Evolutionary conservation across 2,329 filamentous ascomycete genomes (phyloP).

Genomic region (Penicillium sumatraense): DNA sequence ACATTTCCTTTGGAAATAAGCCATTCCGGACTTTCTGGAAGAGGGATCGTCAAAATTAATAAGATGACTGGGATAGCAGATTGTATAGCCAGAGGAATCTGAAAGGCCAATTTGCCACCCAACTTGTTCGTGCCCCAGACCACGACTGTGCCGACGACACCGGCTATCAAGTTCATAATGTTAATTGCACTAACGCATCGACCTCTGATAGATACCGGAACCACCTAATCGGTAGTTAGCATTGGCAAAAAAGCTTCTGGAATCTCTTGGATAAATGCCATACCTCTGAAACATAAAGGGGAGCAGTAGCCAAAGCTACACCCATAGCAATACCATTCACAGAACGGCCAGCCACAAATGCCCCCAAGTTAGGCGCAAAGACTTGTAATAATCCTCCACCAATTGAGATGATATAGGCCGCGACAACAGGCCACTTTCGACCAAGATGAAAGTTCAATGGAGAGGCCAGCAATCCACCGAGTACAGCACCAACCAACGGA

Average conservation of each 20-base stretch:
- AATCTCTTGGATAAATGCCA: neutral
- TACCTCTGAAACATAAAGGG: slow-evolving; percentile 43
- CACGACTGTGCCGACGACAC: slow-evolving; percentile 38
- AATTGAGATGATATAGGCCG: slow-evolving; percentile 37
- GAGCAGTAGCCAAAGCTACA: slow-evolving; percentile 39
- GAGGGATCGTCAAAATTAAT: slow-evolving; percentile 31
- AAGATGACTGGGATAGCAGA: slow-evolving; percentile 37
- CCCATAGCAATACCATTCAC: slow-evolving; percentile 39
- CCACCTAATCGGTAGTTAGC: slow-evolving; percentile 27
- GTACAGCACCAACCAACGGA: slow-evolving; percentile 40
- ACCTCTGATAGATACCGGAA: slow-evolving; percentile 38
- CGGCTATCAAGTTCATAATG: slow-evolving; percentile 37
- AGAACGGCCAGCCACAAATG: slow-evolving; percentile 39
- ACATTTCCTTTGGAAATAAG: slow-evolving; percentile 34
- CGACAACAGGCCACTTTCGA: slow-evolving; percentile 40
- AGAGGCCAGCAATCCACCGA: slow-evolving; percentile 38
- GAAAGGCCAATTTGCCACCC: slow-evolving; percentile 33
- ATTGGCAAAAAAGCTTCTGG: neutral
- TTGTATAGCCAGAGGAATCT: slow-evolving; percentile 44
- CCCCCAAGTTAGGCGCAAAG: slow-evolving; percentile 40
- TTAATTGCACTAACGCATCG: slow-evolving; percentile 37
- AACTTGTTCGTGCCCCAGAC: slow-evolving; percentile 37
- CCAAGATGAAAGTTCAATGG: slow-evolving; percentile 39
- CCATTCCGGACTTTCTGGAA: slow-evolving; percentile 43
- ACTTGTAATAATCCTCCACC: slow-evolving; percentile 41